These are phyloP conservation scores for Amaranthus cruentus DNA, from an alignment of 148 eudicot genomes.

Conservation along the genomic window DNA sequence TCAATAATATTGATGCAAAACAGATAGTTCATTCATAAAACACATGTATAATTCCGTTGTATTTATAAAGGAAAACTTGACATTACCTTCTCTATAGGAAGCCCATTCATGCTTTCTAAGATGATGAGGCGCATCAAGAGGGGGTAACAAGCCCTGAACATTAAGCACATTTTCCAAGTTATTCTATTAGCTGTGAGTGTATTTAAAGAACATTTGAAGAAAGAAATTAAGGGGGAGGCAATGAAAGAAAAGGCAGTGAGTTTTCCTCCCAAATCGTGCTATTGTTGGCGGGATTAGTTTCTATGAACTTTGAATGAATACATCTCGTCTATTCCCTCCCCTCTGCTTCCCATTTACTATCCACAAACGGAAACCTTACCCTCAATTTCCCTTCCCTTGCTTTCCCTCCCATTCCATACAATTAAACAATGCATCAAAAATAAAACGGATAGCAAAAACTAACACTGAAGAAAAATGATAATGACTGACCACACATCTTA, in stretches of 20 bases:
- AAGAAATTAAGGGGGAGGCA: too few species aligned
- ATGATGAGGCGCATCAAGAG: constrained; percentile 99
- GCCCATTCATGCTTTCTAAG: constrained; percentile 99
- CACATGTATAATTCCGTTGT: not conserved
- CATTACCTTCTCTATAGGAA: constrained; percentile 80
- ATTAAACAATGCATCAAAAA: not conserved
- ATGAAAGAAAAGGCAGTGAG: too few species aligned
- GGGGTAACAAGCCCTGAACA: constrained; percentile 83
- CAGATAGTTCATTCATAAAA: not conserved
- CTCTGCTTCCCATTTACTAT: too few species aligned
- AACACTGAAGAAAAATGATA: not conserved
- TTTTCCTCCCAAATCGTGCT: too few species aligned
- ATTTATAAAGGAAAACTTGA: not conserved
- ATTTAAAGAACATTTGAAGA: too few species aligned
- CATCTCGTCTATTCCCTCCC: too few species aligned
- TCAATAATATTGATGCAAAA: not conserved
- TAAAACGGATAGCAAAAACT: not conserved
- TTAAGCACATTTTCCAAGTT: constrained; percentile 1
- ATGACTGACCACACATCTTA: constrained; percentile 75
- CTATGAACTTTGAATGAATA: too few species aligned
- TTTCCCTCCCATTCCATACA: not conserved
- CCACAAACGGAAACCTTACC: too few species aligned
- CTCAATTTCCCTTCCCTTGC: too few species aligned
- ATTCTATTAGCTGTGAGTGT: too few species aligned
- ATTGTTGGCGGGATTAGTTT: too few species aligned